Percentiles rank a stretch among this genome's conserved stretches.
phyloP scores from a whole-genome alignment of 148 eudicot species.

The Rhododendron simsii region DNA sequence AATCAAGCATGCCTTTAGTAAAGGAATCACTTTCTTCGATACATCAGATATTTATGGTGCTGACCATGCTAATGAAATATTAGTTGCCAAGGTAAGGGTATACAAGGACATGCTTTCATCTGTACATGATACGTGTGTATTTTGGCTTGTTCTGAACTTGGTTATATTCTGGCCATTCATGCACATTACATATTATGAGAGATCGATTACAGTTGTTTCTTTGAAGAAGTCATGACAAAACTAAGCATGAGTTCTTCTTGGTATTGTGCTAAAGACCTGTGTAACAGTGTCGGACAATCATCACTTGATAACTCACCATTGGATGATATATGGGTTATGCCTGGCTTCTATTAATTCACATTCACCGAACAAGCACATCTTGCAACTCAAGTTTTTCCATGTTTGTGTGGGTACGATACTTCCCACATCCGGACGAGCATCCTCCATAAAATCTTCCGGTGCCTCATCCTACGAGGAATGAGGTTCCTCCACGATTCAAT shows the following conservation, averaged over 20 bases:
- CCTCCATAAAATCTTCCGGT: no score
- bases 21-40: slow-evolving; percentile 67
- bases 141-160: background rate
- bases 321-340: background rate
- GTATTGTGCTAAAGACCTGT: background rate
- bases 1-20: slow-evolving; percentile 50
- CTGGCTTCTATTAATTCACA: background rate
- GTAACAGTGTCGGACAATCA: background rate
- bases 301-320: background rate
- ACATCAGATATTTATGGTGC: slow-evolving; percentile 68
- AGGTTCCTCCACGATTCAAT: no score
- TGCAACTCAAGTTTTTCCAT: background rate
- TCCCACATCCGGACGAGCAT: no score
- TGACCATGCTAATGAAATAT: slow-evolving; percentile 46
- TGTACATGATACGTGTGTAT: background rate
- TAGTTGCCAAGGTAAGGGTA: slow-evolving; percentile 59
- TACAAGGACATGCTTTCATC: background rate
- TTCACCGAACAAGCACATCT: background rate
- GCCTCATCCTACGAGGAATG: no score
- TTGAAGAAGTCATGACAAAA: background rate
- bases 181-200: background rate
- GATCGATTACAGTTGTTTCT: background rate
- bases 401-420: no score
- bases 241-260: background rate
- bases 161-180: background rate